These are phyloP conservation scores for Citrus sinensis DNA, from an alignment of 345 rosid genomes.

Conservation along the genomic window DVS_A1.0 CM039162.1:24068501-24069000, in stretches of 20 bases:
- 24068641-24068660: conserved; percentile 21
- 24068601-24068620: conserved; percentile 16
- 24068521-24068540: not conserved
- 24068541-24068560: conserved; percentile 8
- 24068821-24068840: not conserved
- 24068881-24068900: not conserved
- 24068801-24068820: not conserved
- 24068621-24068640: conserved; percentile 30
- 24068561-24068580: conserved; percentile 10
- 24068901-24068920: not conserved
- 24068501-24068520: not conserved
- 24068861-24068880: not conserved
- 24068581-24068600: conserved; percentile 5
- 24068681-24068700: conserved; percentile 7
- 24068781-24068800: conserved; percentile 11
- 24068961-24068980: not conserved
- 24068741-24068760: conserved; percentile 21
- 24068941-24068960: not conserved
- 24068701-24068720: conserved; percentile 15
- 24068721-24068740: conserved; percentile 15
- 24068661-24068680: conserved; percentile 21
- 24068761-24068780: conserved; percentile 13
- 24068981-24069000: not conserved
- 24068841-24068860: conserved; percentile 9
- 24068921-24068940: not conserved